Conservation (phyloP, 2,329 filamentous ascomycete genomes). For the Thermothelomyces thermophilus region DNA sequence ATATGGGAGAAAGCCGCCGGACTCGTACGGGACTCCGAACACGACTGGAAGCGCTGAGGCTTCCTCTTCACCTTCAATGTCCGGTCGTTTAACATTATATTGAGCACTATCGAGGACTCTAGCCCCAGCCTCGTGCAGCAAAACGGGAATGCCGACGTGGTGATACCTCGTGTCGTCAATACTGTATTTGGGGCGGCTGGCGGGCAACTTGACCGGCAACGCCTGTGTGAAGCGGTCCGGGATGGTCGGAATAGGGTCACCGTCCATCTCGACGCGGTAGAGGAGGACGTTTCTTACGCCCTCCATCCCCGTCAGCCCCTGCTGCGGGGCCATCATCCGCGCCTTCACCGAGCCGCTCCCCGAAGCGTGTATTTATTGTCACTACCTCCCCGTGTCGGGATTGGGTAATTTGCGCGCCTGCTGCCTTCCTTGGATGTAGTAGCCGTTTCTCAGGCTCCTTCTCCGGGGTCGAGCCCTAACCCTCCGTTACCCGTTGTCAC, state of each 20-base stretch:
- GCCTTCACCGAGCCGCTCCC: no score
- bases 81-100: conserved; percentile 4
- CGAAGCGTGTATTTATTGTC: no score
- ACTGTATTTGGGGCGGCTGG: neutral
- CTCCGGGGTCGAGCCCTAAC: no score
- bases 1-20: neutral
- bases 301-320: no score
- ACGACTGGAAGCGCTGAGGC: neutral
- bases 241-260: conserved; percentile 10
- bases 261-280: conserved; percentile 4
- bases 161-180: neutral
- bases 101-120: neutral
- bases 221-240: conserved; percentile 12
- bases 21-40: conserved; percentile 1
- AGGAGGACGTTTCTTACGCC: neutral
- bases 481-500: no score
- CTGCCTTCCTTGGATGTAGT: no score
- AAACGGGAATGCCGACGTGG: conserved; percentile 6
- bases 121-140: neutral
- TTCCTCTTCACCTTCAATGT: conserved; percentile 6
- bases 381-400: no score
- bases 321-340: no score
- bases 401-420: no score
- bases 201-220: conserved; percentile 1
- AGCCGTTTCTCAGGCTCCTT: no score